phyloP scores from a whole-genome alignment of 129 eudicot genomes.

The Pseudognaphalium luteoalbum region DNA sequence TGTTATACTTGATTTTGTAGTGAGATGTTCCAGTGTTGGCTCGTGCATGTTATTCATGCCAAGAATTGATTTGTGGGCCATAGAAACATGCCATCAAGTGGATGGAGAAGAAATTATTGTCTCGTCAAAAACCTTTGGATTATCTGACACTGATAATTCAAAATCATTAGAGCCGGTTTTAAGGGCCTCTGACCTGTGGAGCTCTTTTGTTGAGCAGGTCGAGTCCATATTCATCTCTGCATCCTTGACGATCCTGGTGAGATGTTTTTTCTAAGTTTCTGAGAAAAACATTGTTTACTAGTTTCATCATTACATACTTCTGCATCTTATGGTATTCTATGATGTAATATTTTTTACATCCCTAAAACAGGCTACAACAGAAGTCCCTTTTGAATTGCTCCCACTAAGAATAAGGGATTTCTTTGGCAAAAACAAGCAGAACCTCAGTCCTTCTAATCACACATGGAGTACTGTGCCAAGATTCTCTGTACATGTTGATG shows the following conservation, averaged over 20 bases:
- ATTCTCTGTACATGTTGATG: slow-evolving; percentile 54
- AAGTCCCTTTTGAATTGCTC: slow-evolving; percentile 50
- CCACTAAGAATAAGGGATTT: slow-evolving; percentile 67
- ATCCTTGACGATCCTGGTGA: slow-evolving; percentile 82
- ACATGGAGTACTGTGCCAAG: slow-evolving; percentile 53
- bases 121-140: slow-evolving; percentile 28
- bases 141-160: slow-evolving; percentile 22
- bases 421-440: slow-evolving; percentile 48
- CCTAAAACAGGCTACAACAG: slow-evolving; percentile 80
- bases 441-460: slow-evolving; percentile 40
- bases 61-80: slow-evolving; percentile 90
- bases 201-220: slow-evolving; percentile 78
- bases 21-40: slow-evolving; percentile 61
- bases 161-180: slow-evolving; percentile 22
- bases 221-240: slow-evolving; percentile 61
- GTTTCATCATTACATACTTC: slow-evolving; percentile 17
- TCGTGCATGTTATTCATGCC: slow-evolving; percentile 81
- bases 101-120: slow-evolving; percentile 27
- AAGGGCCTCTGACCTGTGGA: slow-evolving; percentile 68
- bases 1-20: slow-evolving; percentile 46
- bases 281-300: neutral
- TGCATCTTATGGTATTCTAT: slow-evolving; percentile 6
- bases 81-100: slow-evolving; percentile 50
- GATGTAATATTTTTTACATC: slow-evolving; percentile 9
- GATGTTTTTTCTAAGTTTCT: slow-evolving; percentile 18